Base-by-base conservation (phyloP, 2,329 filamentous ascomycete species). In the Hypoxylon sp. region DNA sequence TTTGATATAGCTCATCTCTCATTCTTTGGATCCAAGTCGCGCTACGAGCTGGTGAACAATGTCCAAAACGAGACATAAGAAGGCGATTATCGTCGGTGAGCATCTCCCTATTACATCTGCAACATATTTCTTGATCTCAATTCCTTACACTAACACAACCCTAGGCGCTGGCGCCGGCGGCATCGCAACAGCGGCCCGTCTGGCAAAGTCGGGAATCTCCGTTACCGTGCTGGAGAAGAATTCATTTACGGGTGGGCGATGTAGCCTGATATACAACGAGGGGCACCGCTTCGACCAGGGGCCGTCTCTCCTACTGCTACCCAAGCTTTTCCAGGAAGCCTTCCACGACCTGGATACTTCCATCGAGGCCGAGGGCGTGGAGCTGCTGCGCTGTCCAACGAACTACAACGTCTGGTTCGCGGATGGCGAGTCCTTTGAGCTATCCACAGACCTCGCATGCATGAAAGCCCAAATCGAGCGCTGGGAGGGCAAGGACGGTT, bases 191-290 rank as follows among this genome's bases (percentile, higher is more conserved):
- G 90, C 92, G 62, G 91, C 91, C 1, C 88, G 91, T 50, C 86
- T 93, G 10, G 89, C 90, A 54, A 90, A 90, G 75, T 86, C 90
- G 1, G 92, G 91, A 42, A 89, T 91, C 77, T 78, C 84, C 35
- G 91, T 93, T n/a, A 93, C 90, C 0, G 89, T 93, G 1, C 80
- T 93, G n/a, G 92, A 94, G 79, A 93, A 93, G 82, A 93, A 93
- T 75, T 81, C 82, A 62, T 92, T 92, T 76, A 90, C 88, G 0
- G 92, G 92, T 50, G 92, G 92, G 3, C 84, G 92, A 60, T 93
- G 91, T 79, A 91, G 88, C 48, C 79, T 93, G 27, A 84, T 93
- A 39, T 81, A 87, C 57, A 81, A 87, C 65, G 80, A 87, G 52
- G 88, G 87, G 60, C 88, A 89, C 77, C 88, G 92, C 63, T 93